A percentile compares a stretch with the other conserved stretches of the same genome.
phyloP scores from a whole-genome alignment of 164 flowering plant genomes.

The Brasenia schreberi region DNA sequence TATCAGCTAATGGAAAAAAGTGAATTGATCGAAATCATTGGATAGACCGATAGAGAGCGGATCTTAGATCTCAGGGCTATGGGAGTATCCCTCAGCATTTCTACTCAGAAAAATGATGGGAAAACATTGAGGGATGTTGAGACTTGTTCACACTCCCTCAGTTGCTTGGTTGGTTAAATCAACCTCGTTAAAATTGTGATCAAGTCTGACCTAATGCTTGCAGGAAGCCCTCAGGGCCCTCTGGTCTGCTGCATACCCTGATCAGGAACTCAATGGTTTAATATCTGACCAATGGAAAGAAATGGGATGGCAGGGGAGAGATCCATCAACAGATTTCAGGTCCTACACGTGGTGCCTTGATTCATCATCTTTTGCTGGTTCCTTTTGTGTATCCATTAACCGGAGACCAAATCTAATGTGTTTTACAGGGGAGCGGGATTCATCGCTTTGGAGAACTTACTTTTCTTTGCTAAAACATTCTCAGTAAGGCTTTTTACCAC shows the following conservation, averaged over 20 bases:
- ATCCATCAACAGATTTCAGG: constrained; percentile 97
- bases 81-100: too few species aligned
- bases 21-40: too few species aligned
- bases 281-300: constrained; percentile 89
- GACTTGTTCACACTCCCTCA: neutral
- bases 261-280: constrained; percentile 51
- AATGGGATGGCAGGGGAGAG: constrained; percentile 98
- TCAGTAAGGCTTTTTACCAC: constrained; percentile 37
- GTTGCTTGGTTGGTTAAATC: neutral
- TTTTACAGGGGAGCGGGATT: constrained; percentile 82
- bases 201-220: neutral
- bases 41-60: too few species aligned
- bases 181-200: neutral
- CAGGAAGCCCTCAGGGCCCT: constrained; percentile 76
- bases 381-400: neutral
- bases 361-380: neutral
- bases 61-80: too few species aligned
- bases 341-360: constrained; percentile 8
- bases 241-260: constrained; percentile 80
- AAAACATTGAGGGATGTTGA: neutral
- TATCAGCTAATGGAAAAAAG: too few species aligned
- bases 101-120: too few species aligned
- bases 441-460: constrained; percentile 79
- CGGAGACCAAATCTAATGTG: constrained; percentile 3
- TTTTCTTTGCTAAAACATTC: constrained; percentile 86